A percentile compares a stretch with the other conserved stretches of the same genome.
These are phyloP conservation scores for Metschnikowia peoriensis DNA, from an alignment of 805 yeast species.

Conservation along the genomic window DNA sequence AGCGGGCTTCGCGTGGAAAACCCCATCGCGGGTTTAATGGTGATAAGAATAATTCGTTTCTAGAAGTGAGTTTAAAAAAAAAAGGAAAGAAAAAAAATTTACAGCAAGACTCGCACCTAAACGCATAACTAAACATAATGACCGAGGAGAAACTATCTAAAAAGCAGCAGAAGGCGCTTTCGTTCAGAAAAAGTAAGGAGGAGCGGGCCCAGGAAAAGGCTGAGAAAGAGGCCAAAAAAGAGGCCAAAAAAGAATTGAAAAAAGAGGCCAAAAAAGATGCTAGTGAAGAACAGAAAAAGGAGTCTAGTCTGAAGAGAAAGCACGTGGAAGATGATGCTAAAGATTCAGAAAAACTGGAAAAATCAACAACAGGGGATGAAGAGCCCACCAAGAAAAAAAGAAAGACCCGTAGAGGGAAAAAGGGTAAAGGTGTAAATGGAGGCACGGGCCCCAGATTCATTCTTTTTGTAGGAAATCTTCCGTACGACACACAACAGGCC, in stretches of 20 bases:
- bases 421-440: slow-evolving; percentile 54
- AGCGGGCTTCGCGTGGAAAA: not conserved
- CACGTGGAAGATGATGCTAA: slow-evolving; percentile 37
- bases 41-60: slow-evolving; percentile 34
- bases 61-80: not conserved
- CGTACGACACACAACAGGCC: slow-evolving; percentile 62
- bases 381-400: slow-evolving; percentile 57
- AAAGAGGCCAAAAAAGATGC: not conserved
- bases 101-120: not conserved
- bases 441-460: slow-evolving; percentile 65
- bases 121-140: slow-evolving; percentile 4
- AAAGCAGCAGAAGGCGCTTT: slow-evolving; percentile 62
- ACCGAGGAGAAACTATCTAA: slow-evolving; percentile 51
- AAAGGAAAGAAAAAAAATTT: too few species aligned
- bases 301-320: slow-evolving; percentile 16
- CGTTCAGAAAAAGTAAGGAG: slow-evolving; percentile 48
- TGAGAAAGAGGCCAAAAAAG: slow-evolving; percentile 21
- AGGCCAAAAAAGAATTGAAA: not conserved
- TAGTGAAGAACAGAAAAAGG: not conserved
- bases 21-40: not conserved
- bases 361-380: slow-evolving; percentile 12
- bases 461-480: slow-evolving; percentile 87
- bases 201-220: slow-evolving; percentile 35
- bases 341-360: slow-evolving; percentile 8
- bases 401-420: slow-evolving; percentile 76